Evolutionary conservation across 306 rosid genomes (phyloP).

Genomic region (Pyrus bretschneideri): DNA sequence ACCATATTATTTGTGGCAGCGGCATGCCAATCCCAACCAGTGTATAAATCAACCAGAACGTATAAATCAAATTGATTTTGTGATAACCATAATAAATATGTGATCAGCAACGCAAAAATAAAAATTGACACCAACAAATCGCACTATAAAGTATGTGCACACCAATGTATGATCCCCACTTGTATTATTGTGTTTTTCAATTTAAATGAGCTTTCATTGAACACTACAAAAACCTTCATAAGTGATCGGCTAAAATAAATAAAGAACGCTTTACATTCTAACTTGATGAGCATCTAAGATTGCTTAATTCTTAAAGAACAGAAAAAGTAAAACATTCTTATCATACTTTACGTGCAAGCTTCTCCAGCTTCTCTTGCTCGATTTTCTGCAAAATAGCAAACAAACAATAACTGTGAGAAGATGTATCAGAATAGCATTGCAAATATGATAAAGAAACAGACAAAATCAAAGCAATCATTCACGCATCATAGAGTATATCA

Average conservation of each 20-base stretch:
- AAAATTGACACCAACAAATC: neutral
- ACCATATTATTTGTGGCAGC: neutral
- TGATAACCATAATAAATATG: neutral
- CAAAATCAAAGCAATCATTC: neutral
- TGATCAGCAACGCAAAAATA: neutral
- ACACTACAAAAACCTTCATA: neutral
- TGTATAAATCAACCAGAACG: neutral
- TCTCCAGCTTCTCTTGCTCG: constrained; percentile 83
- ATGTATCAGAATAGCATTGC: neutral
- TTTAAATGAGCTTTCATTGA: neutral
- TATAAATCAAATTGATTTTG: neutral
- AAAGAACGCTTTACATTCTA: neutral
- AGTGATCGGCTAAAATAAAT: neutral
- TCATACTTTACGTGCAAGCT: constrained; percentile 79
- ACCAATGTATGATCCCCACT: neutral
- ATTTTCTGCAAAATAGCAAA: constrained; percentile 49
- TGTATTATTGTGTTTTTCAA: neutral
- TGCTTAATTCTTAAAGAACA: neutral
- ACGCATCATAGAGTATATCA: neutral
- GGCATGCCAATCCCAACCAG: neutral
- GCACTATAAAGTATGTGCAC: neutral
- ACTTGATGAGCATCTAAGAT: neutral
- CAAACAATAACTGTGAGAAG: neutral
- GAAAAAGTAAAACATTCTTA: neutral
- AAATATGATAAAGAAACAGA: neutral